Percentiles rank a stretch among this genome's conserved stretches.
These are phyloP conservation scores for Kluyveromyces marxianus DNA, from an alignment of 1,139 yeast species.

Conservation along the genomic window DNA sequence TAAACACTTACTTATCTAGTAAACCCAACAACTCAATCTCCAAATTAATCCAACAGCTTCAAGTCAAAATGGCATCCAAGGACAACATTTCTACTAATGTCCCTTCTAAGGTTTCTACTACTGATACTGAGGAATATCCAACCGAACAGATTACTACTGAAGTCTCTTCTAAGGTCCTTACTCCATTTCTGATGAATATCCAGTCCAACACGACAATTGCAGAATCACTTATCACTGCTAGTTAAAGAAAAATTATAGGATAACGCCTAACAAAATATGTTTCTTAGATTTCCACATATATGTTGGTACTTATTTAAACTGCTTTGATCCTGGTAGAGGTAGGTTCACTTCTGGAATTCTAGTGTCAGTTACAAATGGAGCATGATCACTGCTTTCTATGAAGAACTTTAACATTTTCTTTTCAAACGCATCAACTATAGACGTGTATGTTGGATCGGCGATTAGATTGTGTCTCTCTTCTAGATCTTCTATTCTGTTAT, in stretches of 20 bases:
- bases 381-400: conserved; percentile 7
- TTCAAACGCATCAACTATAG: conserved; percentile 1
- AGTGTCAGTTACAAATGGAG: conserved; percentile 5
- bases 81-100: no score
- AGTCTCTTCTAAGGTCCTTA: neutral
- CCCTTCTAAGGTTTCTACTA: no score
- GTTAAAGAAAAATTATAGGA: neutral
- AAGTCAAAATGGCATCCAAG: no score
- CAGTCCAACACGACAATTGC: neutral
- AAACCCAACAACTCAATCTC: no score
- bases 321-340: conserved; percentile 1
- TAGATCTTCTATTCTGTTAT: conserved; percentile 11
- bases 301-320: neutral
- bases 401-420: conserved; percentile 3
- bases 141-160: no score
- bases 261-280: neutral
- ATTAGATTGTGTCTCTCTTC: conserved; percentile 5
- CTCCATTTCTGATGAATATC: neutral
- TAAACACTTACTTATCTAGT: no score
- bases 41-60: no score
- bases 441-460: conserved; percentile 2
- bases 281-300: neutral
- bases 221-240: neutral
- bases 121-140: no score
- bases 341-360: conserved; percentile 5